Evolutionary conservation across 2,329 filamentous ascomycete genomes (phyloP).

Genomic region (Paraphaeosphaeria minitans): DNA sequence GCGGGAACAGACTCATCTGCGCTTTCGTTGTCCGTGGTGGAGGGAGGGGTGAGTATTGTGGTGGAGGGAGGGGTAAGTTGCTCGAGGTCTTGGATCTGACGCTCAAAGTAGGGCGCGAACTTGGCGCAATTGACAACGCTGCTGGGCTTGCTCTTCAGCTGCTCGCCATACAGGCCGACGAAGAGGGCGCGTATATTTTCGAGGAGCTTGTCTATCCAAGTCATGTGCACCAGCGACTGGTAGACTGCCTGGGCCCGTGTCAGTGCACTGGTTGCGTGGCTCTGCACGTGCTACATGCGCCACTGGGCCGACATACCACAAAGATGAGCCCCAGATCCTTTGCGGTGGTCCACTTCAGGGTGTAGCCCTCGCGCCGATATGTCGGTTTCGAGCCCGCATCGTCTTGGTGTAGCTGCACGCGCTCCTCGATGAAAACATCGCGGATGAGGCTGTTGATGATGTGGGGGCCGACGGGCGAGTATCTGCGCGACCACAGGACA

Average conservation of each 20-base stretch:
- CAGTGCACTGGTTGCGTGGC: background rate
- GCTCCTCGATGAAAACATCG: slow-evolving; percentile 98
- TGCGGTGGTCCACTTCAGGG: slow-evolving; percentile 87
- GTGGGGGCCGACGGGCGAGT: slow-evolving; percentile 76
- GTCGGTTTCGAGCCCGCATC: slow-evolving; percentile 69
- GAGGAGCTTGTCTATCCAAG: slow-evolving; percentile 95
- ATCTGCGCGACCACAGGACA: slow-evolving; percentile 92
- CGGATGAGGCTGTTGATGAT: slow-evolving; percentile 94
- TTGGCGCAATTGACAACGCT: slow-evolving; percentile 74
- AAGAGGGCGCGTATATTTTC: slow-evolving; percentile 95
- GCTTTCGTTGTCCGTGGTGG: slow-evolving; percentile 56
- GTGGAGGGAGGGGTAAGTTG: slow-evolving; percentile 34
- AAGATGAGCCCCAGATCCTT: slow-evolving; percentile 96
- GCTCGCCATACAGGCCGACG: slow-evolving; percentile 84
- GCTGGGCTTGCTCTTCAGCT: slow-evolving; percentile 79
- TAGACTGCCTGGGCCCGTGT: slow-evolving; percentile 77
- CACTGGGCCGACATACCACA: slow-evolving; percentile 67
- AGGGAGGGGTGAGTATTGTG: slow-evolving; percentile 59
- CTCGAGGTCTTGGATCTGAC: slow-evolving; percentile 84
- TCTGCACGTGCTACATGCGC: background rate
- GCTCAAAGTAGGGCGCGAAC: slow-evolving; percentile 94
- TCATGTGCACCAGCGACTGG: slow-evolving; percentile 89
- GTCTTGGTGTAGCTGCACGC: slow-evolving; percentile 65
- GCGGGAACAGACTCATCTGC: slow-evolving; percentile 58
- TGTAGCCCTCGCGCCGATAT: slow-evolving; percentile 92